Evolutionary conservation across 768 basidiomycete genomes (phyloP), one percentile per base, ranked within the genome.

Genomic region (Mycena polygramma): DNA sequence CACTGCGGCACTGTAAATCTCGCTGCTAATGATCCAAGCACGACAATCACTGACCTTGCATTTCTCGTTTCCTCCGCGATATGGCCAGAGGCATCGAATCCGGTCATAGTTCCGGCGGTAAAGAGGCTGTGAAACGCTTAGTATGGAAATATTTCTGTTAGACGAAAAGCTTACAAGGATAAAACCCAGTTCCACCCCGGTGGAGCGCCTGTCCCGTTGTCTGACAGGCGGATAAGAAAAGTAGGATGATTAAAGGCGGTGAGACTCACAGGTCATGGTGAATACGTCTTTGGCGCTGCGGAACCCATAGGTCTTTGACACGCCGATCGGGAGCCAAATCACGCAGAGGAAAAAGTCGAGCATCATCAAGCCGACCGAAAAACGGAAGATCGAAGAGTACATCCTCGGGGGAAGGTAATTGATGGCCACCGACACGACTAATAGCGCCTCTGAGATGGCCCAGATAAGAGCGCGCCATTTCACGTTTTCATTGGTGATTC

Each of bases 311-410:
- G 95, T 95, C 74, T 86, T 91, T 9, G 91, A 91, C 4, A 95
- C 96, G 0, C 94, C 95, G 60, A 98, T 94, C 0, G 96, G 96
- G 46, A 98, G 87, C 96, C 96, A 98, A 73, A 96, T 94, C 58
- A 94, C 78, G 78, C 94, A 95, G 22, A 97, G 87, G 77, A 95
- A 84, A 80, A 96, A 96, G 82, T 97, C 96, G 58, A 96, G 80
- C 85, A 94, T 89, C 79, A 96, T 92, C 55, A 97, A 77, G 17
- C 77, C 85, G 52, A 95, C 82, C 0, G 94, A 91, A 72, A 94
- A 85, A 72, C 89, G 90, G 88, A 98, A 97, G 52, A 96, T 83
- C 17, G 79, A 77, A 1, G 94, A 92, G 79, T 95, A 97, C 66
- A 83, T 75, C 78, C 83, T 86, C 66, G 94, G 93, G 7, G 94